Evolutionary conservation across 139 green algal genomes (phyloP), one percentile per base, ranked within the genome.

Genomic region (Haematococcus sp.): DNA sequence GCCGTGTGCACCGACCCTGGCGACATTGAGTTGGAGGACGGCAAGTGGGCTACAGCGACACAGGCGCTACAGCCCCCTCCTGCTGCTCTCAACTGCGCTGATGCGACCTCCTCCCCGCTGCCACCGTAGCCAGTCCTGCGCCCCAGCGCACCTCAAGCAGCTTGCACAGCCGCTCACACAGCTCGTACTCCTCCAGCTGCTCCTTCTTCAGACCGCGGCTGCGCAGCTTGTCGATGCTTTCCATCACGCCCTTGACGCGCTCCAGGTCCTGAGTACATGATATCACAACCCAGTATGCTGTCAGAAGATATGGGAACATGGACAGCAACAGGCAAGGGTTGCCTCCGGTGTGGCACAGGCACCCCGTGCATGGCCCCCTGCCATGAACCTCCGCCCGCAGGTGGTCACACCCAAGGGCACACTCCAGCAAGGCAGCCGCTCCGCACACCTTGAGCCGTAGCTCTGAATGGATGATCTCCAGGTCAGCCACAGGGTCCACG

Each of bases 401-500:
- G n/a, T n/a, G n/a, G n/a, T n/a, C 54, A 61, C 54, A 61, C 54
- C 27, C 54, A 61, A 20, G 28, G 27, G 54, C 54, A 61, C 16
- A 55, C 54, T 61, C 16, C 16, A 61, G 16, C 54, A 20, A 61
- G 27, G 54, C 11, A 61, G 54, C 28, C 11, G n/a, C n/a, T 16
- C 61, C 11, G 17, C 63, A 11, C 25, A 72, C 92, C 76, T 97
- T 96, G 15, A 85, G 63, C 13, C 94, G 78, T 46, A 98, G 83
- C 84, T 98, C 95, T 1, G 70, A 78, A 71, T 93, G 87, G 78
- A 99, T 98, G 89, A 98, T 99, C 3, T 99, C 93, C 54, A 99
- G 84, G 74, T 99, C 96, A 3, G 90, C 89, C 49, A 99, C 92
- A 0, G 96, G 96, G 78, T 99, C 93, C 20, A 99, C 84, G 2